Base-by-base conservation (phyloP, 768 basidiomycete species). In the Coprinopsis sp. region DNA sequence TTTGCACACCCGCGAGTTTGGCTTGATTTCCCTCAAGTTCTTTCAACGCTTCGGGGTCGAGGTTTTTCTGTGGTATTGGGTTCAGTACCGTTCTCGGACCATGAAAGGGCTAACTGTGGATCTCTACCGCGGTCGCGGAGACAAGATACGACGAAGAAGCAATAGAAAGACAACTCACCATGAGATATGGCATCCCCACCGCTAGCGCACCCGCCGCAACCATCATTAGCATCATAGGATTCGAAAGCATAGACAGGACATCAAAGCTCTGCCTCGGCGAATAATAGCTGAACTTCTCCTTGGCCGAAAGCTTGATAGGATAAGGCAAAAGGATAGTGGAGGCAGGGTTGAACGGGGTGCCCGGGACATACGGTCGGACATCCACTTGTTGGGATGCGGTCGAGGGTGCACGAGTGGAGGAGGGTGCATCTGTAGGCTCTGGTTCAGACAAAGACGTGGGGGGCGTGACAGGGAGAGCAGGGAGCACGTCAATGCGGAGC, bases 11-110 rank as follows among this genome's bases (percentile, higher is more conserved):
- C 3, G 47, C 39, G 6, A 90, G 82, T 57, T 79, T 77, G 33
- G 85, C 87, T 65, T 90, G 90, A 61, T 96, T 95, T 66, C 93
- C 91, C 54, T 78, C 75, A 61, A 87, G 95, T 67, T 96, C 94
- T n/a, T 82, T 81, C 46, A 78, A 67, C 1, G 94, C 92, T 21
- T 74, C 57, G 6, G 74, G 62, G 57, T 92, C 70, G 68, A 90
- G 60, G 46, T 83, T 84, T 73, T 86, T 85, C 87, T 90, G 51
- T n/a, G n/a, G n/a, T n/a, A n/a, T n/a, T n/a, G n/a, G n/a, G n/a
- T n/a, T n/a, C n/a, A n/a, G n/a, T n/a, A n/a, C n/a, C n/a, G n/a
- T n/a, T n/a, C n/a, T n/a, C n/a, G n/a, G n/a, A n/a, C n/a, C n/a
- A n/a, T n/a, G n/a, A n/a, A n/a, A n/a, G n/a, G n/a, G n/a, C n/a